Percentiles rank a stretch among this genome's conserved stretches.
These are phyloP conservation scores for Suillus decipiens DNA, from an alignment of 768 basidiomycete species.

Conservation along the genomic window DNA sequence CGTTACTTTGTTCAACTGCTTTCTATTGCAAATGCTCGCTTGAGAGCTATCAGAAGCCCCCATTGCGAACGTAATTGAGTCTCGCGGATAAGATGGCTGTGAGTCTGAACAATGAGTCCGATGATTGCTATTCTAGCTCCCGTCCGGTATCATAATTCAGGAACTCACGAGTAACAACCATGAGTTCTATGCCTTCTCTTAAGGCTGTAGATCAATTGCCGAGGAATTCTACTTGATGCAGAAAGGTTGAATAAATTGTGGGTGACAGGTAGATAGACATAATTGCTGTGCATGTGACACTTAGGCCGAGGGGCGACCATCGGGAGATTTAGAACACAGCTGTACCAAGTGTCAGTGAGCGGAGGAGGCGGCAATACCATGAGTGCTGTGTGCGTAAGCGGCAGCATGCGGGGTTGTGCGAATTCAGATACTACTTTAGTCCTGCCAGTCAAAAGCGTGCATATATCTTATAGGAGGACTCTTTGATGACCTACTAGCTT, in stretches of 20 bases:
- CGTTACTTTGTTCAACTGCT: neutral
- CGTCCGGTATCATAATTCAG: neutral
- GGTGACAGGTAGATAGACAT: neutral
- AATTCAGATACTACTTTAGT: too few relatives aligned
- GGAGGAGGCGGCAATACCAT: too few relatives aligned
- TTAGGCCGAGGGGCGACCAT: neutral
- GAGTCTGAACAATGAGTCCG: neutral
- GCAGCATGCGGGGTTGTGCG: too few relatives aligned
- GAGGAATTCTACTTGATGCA: neutral
- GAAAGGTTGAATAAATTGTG: neutral
- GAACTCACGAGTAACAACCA: neutral
- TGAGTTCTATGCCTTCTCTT: neutral
- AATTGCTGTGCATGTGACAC: neutral
- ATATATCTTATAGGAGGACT: too few relatives aligned
- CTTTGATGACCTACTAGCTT: too few relatives aligned
- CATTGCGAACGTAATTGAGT: neutral
- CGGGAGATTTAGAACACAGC: neutral
- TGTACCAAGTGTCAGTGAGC: neutral
- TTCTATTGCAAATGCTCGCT: neutral
- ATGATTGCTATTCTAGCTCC: neutral
- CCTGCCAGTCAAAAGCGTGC: too few relatives aligned
- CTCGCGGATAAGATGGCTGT: neutral
- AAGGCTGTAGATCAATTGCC: neutral
- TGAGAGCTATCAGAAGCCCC: neutral
- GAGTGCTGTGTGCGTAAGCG: neutral